Evolutionary conservation across 2,329 filamentous ascomycete species (phyloP).

Genomic region (Trichoderma atroviride): DNA sequence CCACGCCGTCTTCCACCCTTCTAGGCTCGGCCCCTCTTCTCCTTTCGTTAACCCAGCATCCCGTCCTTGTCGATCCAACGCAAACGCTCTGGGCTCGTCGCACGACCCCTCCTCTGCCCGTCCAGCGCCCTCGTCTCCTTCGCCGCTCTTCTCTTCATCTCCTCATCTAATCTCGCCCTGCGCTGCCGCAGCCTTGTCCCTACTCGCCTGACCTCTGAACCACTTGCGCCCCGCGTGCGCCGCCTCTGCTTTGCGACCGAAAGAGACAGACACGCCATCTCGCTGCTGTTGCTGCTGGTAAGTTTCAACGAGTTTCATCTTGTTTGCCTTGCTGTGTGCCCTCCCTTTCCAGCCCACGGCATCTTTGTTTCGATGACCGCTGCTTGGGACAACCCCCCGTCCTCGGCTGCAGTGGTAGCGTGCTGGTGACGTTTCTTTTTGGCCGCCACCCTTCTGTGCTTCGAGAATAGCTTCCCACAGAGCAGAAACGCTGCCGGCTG

Average conservation of each 20-base stretch:
- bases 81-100: constrained; percentile 13
- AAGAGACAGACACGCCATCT: background rate
- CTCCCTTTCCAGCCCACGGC: background rate
- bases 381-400: background rate
- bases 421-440: constrained; percentile 26
- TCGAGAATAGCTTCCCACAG: background rate
- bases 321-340: background rate
- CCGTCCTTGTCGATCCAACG: constrained; percentile 22
- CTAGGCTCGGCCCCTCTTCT: constrained; percentile 20
- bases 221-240: constrained; percentile 12
- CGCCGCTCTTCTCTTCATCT: constrained; percentile 11
- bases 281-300: constrained; percentile 15
- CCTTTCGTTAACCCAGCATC: constrained; percentile 14
- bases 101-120: constrained; percentile 27
- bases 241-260: background rate
- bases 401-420: constrained; percentile 15
- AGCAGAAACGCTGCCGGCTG: background rate
- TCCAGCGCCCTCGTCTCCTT: background rate
- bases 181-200: constrained; percentile 6
- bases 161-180: constrained; percentile 24
- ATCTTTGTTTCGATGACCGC: background rate
- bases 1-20: constrained; percentile 18
- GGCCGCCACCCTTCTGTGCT: constrained; percentile 13
- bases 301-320: background rate
- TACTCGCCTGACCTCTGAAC: background rate